Evolutionary conservation across 805 yeast species (phyloP), one percentile per base, ranked within the genome.

Genomic region (Tetrapisispora arboricola): DNA sequence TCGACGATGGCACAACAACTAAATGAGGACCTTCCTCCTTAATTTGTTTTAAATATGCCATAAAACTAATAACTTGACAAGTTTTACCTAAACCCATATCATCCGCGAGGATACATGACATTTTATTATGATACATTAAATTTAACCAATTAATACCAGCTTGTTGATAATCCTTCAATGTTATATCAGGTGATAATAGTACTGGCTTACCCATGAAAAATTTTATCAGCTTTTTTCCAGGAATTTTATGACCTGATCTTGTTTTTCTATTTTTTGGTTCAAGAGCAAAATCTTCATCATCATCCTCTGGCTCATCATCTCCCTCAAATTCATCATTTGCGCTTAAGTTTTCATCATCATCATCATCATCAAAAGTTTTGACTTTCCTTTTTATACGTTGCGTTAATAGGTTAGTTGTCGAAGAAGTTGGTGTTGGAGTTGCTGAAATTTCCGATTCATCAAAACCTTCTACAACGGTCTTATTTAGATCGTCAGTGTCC

Each of bases 71-170:
- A 25, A 92, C 95, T 64, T 92, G 97, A 58, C 95, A 83, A 0
- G 98, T 92, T 58, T 92, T 92, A 44, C 99, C 99, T 37, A 92
- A 68, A 5, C 95, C 99, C 99, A 92, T 92, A 60, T 92, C 99
- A 65, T 92, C 99, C 0, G 98, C 99, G 37, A 92, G 67, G 42
- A 92, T 92, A 64, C 98, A 88, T 6, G 96, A 86, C 42, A 92
- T 68, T 15, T 77, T 72, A 55, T 82, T 77, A 44, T 75, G 76
- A 59, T 90, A 92, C 24, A 92, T 68, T 41, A 90, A 61, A 46
- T 79, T 72, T 41, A 92, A 67, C 99, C 99, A 92, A 59, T 92
- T 92, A 39, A 92, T 65, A 35, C 99, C 99, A n/a, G 88, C 95
- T 51, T 87, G 92, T 66, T 92, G 99, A 61, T 92, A 92, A 54